Evolutionary conservation across 495 filamentous ascomycete genomes (phyloP), one percentile per base, ranked within the genome.

Genomic region (Tuber melanosporum): DNA sequence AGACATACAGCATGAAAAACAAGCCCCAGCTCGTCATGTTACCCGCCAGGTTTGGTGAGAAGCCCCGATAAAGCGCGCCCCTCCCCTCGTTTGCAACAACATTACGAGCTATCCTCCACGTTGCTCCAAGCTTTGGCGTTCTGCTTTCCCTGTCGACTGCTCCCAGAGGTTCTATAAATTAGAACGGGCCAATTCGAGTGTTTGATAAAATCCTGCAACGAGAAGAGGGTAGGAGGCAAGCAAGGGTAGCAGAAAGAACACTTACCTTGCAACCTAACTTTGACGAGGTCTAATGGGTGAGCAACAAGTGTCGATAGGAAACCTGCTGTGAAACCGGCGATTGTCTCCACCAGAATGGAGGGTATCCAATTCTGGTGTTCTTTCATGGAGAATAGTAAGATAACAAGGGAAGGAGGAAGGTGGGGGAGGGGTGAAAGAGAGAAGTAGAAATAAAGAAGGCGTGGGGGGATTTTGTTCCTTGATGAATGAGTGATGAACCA

Each of bases 281-380:
- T 99, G 82, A 98, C 88, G 76, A 98, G 89, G 85, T 99, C 95
- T 73, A 99, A 88, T 32, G 95, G 95, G 86, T 94, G 92, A 42
- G 91, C 91, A 73, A 89, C 87, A 75, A 98, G 88, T 45, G 95
- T 97, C 26, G 93, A 91, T 78, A 92, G 89, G 78, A 94, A 87
- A 62, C 95, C 95, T 74, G 95, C 95, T 72, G 91, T 91, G 84
- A 99, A 92, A 77, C 95, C 95, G 70, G 95, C 93, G 85, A 96
- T 87, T 83, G 91, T 90, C 88, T 99, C 95, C 85, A 97, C 90
- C 82, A 93, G 85, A 84, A 92, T 91, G 86, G 90, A 90, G 77
- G 92, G 91, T 76, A 92, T 87, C 79, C 82, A 85, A 86, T 87
- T 84, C 80, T 85, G 85, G 77, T 82, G 72, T 77, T 70, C 42